Conservation (phyloP, 306 rosid species). For the Vigna mungo region DNA sequence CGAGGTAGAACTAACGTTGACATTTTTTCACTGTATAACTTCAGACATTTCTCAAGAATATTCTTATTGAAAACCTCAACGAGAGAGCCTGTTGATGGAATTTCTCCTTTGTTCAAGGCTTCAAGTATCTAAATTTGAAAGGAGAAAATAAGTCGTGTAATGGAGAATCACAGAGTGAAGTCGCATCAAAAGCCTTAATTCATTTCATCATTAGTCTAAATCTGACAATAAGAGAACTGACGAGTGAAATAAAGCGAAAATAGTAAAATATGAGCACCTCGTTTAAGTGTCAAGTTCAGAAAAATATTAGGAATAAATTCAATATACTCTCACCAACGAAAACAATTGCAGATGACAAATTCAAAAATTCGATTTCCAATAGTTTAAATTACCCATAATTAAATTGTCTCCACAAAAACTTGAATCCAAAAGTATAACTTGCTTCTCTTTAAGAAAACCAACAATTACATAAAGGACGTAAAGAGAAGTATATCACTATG, state of each 20-base stretch:
- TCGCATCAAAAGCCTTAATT: conserved; percentile 27
- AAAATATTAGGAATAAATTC: not conserved
- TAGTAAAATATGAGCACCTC: conserved; percentile 21
- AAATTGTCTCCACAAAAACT: conserved; percentile 19
- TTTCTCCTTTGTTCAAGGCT: conserved; percentile 98
- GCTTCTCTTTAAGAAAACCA: not conserved
- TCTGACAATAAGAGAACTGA: conserved; percentile 1
- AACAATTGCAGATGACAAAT: too few relatives aligned
- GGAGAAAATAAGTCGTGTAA: conserved; percentile 35
- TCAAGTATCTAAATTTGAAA: conserved; percentile 76
- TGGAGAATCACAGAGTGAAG: conserved; percentile 17
- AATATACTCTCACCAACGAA: too few relatives aligned
- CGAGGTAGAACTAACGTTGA: conserved; percentile 65
- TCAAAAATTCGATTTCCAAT: not conserved
- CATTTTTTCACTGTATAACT: conserved; percentile 72
- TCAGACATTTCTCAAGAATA: conserved; percentile 88
- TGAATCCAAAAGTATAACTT: conserved; percentile 5
- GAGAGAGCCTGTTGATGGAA: conserved; percentile 97
- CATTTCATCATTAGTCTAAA: conserved; percentile 24
- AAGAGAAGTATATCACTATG: conserved; percentile 22
- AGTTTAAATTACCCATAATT: not conserved
- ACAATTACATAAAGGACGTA: not conserved
- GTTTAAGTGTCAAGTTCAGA: conserved; percentile 4
- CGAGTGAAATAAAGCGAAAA: not conserved
- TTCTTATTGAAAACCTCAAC: conserved; percentile 96